A percentile compares a stretch with the other conserved stretches of the same genome.
phyloP scores from a whole-genome alignment of 2,329 filamentous ascomycete genomes.

The Fusarium napiforme region DNA sequence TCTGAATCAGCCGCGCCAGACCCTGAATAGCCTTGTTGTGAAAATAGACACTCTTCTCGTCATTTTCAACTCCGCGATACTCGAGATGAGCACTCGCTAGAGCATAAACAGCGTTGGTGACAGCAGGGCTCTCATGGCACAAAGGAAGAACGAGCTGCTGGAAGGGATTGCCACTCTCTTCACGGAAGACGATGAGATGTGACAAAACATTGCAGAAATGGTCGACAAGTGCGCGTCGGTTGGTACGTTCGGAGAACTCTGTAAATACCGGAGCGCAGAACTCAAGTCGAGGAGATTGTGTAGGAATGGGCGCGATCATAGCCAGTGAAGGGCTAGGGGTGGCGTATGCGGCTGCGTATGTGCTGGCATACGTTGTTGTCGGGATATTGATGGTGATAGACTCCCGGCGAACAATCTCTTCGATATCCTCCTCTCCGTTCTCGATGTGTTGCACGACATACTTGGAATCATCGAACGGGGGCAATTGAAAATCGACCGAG shows the following conservation, averaged over 20 bases:
- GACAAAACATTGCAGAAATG: slow-evolving; percentile 73
- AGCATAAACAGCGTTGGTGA: slow-evolving; percentile 87
- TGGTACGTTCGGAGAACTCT: slow-evolving; percentile 66
- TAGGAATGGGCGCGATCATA: slow-evolving; percentile 40
- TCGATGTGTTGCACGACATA: slow-evolving; percentile 24
- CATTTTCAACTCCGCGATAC: slow-evolving; percentile 64
- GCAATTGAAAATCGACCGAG: slow-evolving; percentile 48
- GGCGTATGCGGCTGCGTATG: slow-evolving; percentile 28
- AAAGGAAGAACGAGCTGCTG: slow-evolving; percentile 71
- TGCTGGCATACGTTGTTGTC: slow-evolving; percentile 28
- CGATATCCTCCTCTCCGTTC: slow-evolving; percentile 42
- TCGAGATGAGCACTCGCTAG: slow-evolving; percentile 86
- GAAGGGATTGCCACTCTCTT: slow-evolving; percentile 71
- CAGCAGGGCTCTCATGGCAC: slow-evolving; percentile 63
- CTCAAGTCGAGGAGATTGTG: slow-evolving; percentile 56
- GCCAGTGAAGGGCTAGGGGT: slow-evolving; percentile 41
- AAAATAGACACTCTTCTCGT: slow-evolving; percentile 67
- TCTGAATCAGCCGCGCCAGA: slow-evolving; percentile 66
- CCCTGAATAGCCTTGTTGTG: slow-evolving; percentile 70
- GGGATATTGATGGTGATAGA: slow-evolving; percentile 30
- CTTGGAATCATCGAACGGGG: slow-evolving; percentile 36
- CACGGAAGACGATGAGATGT: slow-evolving; percentile 72
- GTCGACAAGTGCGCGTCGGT: slow-evolving; percentile 66
- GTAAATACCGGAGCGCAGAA: slow-evolving; percentile 64
- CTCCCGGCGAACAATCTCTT: slow-evolving; percentile 44